Conservation (phyloP, 768 basidiomycete genomes). For the Lentinula sp. region DNA sequence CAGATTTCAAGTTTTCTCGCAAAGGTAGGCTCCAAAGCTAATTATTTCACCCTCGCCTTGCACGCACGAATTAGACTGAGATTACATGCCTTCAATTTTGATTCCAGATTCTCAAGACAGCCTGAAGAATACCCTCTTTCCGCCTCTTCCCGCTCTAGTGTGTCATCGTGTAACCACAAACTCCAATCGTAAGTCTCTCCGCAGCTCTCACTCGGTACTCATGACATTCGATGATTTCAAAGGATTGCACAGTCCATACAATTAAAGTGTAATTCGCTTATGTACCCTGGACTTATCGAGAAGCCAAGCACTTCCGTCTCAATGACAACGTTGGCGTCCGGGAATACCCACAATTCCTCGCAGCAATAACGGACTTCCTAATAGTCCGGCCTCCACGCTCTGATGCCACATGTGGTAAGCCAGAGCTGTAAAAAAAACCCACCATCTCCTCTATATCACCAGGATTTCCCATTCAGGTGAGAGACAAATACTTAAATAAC, state of each 20-base stretch:
- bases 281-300: neutral
- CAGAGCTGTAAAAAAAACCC: neutral
- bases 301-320: neutral
- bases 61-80: no score
- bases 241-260: neutral
- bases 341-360: neutral
- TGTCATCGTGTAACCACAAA: neutral
- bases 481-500: neutral
- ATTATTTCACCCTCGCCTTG: no score
- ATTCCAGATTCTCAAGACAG: no score
- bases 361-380: neutral
- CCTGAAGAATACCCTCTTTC: no score
- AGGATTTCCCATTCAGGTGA: neutral
- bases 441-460: neutral
- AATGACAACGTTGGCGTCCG: neutral
- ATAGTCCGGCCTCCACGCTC: neutral
- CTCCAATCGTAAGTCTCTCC: neutral
- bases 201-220: neutral
- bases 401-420: neutral
- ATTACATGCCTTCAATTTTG: no score
- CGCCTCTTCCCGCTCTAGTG: no score
- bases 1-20: no score
- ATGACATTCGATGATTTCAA: neutral
- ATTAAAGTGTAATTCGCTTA: neutral
- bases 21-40: no score